phyloP scores from a whole-genome alignment of 2,329 filamentous ascomycete genomes.

The Elsinoe arachidis region DNA sequence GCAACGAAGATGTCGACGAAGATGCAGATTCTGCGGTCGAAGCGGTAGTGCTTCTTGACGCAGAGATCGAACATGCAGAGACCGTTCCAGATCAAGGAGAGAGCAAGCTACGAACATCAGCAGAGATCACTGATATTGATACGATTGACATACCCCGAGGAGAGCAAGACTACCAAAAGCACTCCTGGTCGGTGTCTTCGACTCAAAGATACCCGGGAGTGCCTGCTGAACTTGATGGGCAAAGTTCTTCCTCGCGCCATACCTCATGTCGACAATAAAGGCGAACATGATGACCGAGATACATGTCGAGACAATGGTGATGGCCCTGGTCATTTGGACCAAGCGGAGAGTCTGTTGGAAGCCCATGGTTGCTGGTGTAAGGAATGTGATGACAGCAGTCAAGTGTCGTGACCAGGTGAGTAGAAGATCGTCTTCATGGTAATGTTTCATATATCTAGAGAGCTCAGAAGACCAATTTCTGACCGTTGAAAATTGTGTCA shows the following conservation, averaged over 20 bases:
- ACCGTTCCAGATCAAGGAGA: slow-evolving; percentile 12
- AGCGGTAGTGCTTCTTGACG: slow-evolving; percentile 13
- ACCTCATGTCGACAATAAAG: slow-evolving; percentile 10
- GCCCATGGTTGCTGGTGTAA: slow-evolving; percentile 7
- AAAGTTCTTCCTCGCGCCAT: slow-evolving; percentile 5
- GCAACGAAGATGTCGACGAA: slow-evolving; percentile 19
- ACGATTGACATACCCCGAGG: slow-evolving; percentile 1
- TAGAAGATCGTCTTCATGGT: neutral
- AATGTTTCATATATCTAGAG: slow-evolving; percentile 12
- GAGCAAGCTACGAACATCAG: slow-evolving; percentile 6
- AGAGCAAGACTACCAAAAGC: slow-evolving; percentile 12
- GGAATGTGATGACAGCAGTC: slow-evolving; percentile 1
- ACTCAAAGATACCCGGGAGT: slow-evolving; percentile 5
- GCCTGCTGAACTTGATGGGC: neutral
- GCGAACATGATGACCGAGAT: slow-evolving; percentile 12
- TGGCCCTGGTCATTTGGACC: slow-evolving; percentile 12
- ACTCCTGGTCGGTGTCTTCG: neutral
- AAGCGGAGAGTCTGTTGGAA: slow-evolving; percentile 12
- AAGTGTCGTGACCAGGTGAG: slow-evolving; percentile 4
- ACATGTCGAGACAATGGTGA: slow-evolving; percentile 8
- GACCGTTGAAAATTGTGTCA: slow-evolving; percentile 13
- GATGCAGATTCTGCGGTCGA: slow-evolving; percentile 16
- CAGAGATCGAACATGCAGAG: slow-evolving; percentile 13
- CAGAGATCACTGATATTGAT: no score
- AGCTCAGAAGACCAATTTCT: slow-evolving; percentile 2